Evolutionary conservation across 257 asterid species (phyloP).

Genomic region (Solanum chiquidenum): DNA sequence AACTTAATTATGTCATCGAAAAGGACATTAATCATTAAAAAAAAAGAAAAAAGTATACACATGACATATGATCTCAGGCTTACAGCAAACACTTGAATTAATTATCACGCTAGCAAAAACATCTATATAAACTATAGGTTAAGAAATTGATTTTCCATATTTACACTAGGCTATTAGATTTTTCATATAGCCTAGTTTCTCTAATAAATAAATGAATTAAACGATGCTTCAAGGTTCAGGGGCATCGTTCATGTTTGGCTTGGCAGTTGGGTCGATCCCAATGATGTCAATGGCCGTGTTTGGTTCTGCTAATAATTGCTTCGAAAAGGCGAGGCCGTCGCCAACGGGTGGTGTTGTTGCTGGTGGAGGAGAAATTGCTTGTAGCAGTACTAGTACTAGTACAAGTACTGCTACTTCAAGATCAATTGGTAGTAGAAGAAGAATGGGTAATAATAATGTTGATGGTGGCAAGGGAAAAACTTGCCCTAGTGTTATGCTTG

Average conservation of each 20-base stretch:
- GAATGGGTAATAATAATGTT: not conserved
- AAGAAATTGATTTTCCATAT: not conserved
- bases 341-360: not conserved
- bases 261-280: slow-evolving; percentile 1
- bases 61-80: not conserved
- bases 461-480: not conserved
- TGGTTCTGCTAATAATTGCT: not conserved
- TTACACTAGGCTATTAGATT: not conserved
- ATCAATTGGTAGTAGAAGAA: not conserved
- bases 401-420: not conserved
- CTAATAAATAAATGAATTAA: not conserved
- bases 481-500: not conserved
- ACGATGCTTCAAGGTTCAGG: not conserved
- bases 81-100: not conserved
- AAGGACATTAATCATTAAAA: not conserved
- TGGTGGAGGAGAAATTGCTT: not conserved
- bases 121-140: not conserved
- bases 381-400: not conserved
- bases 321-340: not conserved
- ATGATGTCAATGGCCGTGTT: not conserved
- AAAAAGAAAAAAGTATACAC: not conserved
- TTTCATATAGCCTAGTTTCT: not conserved
- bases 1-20: not conserved
- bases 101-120: not conserved
- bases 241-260: not conserved